A percentile compares a stretch with the other conserved stretches of the same genome.
These are phyloP conservation scores for Ceratocystis smalleyi DNA, from an alignment of 2,329 filamentous ascomycete genomes.

Conservation along the genomic window DNA sequence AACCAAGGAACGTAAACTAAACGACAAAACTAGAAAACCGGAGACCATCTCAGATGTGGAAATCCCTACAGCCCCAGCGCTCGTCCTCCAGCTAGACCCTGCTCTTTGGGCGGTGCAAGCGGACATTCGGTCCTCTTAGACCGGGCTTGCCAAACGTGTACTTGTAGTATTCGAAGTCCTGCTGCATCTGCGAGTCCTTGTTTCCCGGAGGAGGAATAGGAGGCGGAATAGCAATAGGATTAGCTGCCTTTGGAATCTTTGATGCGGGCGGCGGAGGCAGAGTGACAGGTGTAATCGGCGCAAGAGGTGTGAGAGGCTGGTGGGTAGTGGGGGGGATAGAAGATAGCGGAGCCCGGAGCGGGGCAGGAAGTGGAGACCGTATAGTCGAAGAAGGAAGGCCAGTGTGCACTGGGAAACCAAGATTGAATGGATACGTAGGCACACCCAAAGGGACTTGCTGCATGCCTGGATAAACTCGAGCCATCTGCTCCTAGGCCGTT, in stretches of 20 bases:
- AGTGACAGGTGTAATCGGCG: conserved; percentile 1
- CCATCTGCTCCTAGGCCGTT: background rate
- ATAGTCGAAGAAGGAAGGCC: background rate
- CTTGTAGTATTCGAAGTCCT: conserved; percentile 16
- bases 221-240: background rate
- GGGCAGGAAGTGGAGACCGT: background rate
- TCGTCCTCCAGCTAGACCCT: background rate
- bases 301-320: background rate
- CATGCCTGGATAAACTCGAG: conserved; percentile 4
- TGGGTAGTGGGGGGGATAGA: background rate
- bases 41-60: background rate
- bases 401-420: background rate
- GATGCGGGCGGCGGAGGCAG: background rate
- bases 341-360: background rate
- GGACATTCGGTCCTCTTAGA: conserved; percentile 4
- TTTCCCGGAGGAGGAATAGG: conserved; percentile 15
- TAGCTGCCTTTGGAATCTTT: background rate
- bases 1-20: background rate
- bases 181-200: conserved; percentile 11
- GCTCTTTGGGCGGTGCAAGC: background rate
- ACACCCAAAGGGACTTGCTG: background rate
- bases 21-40: background rate
- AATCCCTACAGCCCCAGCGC: too few relatives aligned
- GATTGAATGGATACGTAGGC: conserved; percentile 1
- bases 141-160: conserved; percentile 12